Conservation (phyloP, 495 filamentous ascomycete species). For the Sporormia fimetaria region DNA sequence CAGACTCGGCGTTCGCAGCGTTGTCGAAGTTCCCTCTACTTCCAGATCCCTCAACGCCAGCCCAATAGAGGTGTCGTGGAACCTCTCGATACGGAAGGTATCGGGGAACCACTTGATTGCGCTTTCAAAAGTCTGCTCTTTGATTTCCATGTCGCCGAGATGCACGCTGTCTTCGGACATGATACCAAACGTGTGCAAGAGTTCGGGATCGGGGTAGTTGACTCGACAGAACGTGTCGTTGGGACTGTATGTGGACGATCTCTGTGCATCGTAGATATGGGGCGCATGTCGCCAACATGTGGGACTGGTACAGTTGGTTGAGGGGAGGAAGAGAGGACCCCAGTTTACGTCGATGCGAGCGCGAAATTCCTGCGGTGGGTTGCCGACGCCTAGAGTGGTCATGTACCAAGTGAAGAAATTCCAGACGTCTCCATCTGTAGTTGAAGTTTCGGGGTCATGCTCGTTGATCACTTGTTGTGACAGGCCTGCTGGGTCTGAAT, state of each 20-base stretch:
- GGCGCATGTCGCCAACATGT: slow-evolving; percentile 1
- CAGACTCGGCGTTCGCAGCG: slow-evolving; percentile 3
- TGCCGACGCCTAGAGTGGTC: slow-evolving; percentile 2
- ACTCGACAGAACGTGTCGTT: slow-evolving; percentile 3
- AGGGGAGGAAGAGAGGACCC: slow-evolving; percentile 11
- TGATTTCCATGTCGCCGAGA: slow-evolving; percentile 4
- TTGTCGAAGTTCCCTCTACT: slow-evolving; percentile 1
- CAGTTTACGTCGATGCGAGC: slow-evolving; percentile 6
- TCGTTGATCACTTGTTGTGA: background rate
- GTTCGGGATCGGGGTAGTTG: background rate
- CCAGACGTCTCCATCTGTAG: slow-evolving; percentile 2
- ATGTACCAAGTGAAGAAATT: no score
- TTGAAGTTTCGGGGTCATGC: background rate
- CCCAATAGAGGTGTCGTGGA: slow-evolving; percentile 6
- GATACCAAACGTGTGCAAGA: slow-evolving; percentile 4
- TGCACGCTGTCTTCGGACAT: slow-evolving; percentile 4
- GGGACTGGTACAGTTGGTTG: slow-evolving; percentile 4
- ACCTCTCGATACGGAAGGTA: background rate
- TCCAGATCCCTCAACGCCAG: slow-evolving; percentile 5
- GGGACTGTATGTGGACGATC: slow-evolving; percentile 5
- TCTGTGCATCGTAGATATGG: slow-evolving; percentile 2
- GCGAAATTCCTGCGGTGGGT: background rate
- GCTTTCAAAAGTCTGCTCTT: slow-evolving; percentile 3
- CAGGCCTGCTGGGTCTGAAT: no score
- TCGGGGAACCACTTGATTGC: slow-evolving; percentile 2